Base-by-base conservation (phyloP, 805 yeast genomes). In the Saccharomycopsis sp. region DNA sequence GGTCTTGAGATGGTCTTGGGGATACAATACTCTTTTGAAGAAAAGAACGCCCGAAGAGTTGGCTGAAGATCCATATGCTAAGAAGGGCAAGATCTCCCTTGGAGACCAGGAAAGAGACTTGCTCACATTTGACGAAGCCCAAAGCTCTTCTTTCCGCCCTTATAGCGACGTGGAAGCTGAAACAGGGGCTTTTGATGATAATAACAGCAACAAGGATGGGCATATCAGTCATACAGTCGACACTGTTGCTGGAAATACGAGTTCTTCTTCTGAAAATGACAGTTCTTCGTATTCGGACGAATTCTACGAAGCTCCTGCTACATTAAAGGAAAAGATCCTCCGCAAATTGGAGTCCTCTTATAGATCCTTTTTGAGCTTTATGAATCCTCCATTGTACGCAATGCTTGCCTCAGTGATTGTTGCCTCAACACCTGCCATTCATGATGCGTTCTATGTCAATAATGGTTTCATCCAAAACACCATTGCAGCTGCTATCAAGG, bases 361-460 rank as follows among this genome's bases (percentile, higher is more conserved):
- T 8, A 29, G 52, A 53, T 53, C 64, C 46, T 63, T 81, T 34
- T 66, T 71, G 51, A 63, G 70, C 5, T 77, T 77, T 60, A 84
- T 87, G 88, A 87, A 87, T 66, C 94, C 95, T n/a, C 95, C 94
- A 15, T 72, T 87, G 57, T 87, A 84, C 71, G 84, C 95, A 7
- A 87, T 87, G 91, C 67, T 83, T 9, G 69, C 83, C 1, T 79
- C 91, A 2, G 80, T 87, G 15, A 56, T 86, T 23, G 86, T 87
- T 57, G 94, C 92, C 2, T 79, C 89, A 0, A 73, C 85, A 18
- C 84, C 87, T 3, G 70, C 71, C 2, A 63, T 87, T 16, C 86
- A 84, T 65, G 71, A 74, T 41, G 74, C 76, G 56, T 81, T 87
- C 61, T 87, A 82, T 66, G 79, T 76, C 58, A 73, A 79, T 34